phyloP scores from a whole-genome alignment of 768 basidiomycete species.

The Boletellus ananiceps region DNA sequence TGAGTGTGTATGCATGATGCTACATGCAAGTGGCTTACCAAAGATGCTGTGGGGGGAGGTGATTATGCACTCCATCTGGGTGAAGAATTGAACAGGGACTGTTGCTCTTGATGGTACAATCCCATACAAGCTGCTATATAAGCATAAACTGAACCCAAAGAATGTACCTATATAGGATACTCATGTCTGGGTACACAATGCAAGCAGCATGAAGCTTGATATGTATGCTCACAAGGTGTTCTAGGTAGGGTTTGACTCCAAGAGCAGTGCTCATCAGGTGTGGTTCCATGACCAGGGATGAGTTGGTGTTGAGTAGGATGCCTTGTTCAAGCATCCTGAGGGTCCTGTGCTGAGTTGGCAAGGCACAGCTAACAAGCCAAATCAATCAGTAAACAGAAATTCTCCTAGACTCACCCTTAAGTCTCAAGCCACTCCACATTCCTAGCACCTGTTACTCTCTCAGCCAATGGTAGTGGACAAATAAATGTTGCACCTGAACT shows the following conservation, averaged over 20 bases:
- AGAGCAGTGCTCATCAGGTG: too few relatives aligned
- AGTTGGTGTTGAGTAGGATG: too few relatives aligned
- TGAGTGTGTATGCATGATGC: not conserved
- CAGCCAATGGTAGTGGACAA: too few relatives aligned
- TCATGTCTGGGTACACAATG: not conserved
- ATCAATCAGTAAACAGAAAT: too few relatives aligned
- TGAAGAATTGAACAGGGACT: not conserved
- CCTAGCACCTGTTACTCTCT: too few relatives aligned
- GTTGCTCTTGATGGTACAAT: not conserved
- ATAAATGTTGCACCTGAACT: too few relatives aligned
- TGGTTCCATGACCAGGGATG: too few relatives aligned
- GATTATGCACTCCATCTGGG: not conserved
- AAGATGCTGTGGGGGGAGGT: constrained; percentile 3
- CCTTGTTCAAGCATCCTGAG: too few relatives aligned
- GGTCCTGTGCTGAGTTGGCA: too few relatives aligned
- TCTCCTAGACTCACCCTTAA: too few relatives aligned
- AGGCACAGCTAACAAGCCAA: too few relatives aligned
- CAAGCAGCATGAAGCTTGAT: not conserved
- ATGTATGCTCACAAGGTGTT: not conserved
- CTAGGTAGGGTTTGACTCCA: not conserved
- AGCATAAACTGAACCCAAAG: not conserved
- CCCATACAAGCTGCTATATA: not conserved
- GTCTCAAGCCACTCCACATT: too few relatives aligned
- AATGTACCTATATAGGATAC: not conserved
- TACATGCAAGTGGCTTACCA: not conserved